These are phyloP conservation scores for Evernia prunastri DNA, from an alignment of 495 filamentous ascomycete species.

Conservation along the genomic window DNA sequence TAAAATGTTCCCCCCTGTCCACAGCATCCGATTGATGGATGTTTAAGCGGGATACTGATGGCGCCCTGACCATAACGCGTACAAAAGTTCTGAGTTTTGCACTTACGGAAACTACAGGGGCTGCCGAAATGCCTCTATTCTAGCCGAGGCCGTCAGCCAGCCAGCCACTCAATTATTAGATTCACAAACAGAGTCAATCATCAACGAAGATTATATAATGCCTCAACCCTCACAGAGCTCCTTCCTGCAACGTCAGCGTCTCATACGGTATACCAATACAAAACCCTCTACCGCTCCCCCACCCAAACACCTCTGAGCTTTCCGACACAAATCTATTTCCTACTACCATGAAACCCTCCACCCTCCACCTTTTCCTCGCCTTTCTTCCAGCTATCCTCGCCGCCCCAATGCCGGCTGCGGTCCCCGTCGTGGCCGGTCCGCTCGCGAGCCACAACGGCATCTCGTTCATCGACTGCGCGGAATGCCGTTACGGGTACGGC, in stretches of 20 bases:
- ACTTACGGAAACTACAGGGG: no score
- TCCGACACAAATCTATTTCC: not conserved
- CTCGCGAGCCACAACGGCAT: not conserved
- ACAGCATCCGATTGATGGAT: no score
- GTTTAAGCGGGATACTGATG: no score
- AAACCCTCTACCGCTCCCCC: not conserved
- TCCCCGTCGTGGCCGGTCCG: not conserved
- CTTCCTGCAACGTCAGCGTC: not conserved
- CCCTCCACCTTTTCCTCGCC: not conserved
- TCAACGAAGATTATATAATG: not conserved
- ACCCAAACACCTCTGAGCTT: not conserved
- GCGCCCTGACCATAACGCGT: no score
- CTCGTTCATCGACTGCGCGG: not conserved
- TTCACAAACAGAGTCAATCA: no score
- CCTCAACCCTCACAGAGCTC: not conserved
- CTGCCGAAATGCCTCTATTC: no score
- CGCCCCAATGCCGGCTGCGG: not conserved
- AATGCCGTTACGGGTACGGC: not conserved
- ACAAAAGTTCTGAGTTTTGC: no score
- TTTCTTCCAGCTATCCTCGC: not conserved
- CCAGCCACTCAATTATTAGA: no score
- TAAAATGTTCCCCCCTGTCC: no score
- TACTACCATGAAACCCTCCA: not conserved
- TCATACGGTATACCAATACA: no score
- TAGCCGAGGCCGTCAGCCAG: no score